These are phyloP conservation scores for Phoma herbarum DNA, from an alignment of 2,329 filamentous ascomycete species.

Conservation along the genomic window DNA sequence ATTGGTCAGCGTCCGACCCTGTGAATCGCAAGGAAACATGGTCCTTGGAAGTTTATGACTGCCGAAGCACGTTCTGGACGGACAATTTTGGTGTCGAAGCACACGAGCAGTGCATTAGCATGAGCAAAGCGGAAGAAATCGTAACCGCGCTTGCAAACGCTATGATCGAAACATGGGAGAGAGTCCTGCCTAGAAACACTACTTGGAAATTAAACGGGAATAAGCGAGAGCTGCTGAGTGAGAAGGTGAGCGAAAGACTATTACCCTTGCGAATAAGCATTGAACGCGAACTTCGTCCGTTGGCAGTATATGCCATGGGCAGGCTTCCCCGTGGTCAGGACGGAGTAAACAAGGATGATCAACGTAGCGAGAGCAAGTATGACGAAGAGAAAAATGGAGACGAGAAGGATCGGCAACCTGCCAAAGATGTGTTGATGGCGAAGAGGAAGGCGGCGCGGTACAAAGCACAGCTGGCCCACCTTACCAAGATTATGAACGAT, in stretches of 20 bases:
- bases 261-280: neutral
- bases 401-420: neutral
- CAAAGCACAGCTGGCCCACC: neutral
- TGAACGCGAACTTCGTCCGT: neutral
- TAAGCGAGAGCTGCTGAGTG: neutral
- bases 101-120: neutral
- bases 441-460: neutral
- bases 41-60: neutral
- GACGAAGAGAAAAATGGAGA: neutral
- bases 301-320: neutral
- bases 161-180: neutral
- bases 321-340: neutral
- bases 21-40: constrained; percentile 1
- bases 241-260: neutral
- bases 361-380: neutral
- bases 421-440: neutral
- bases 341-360: neutral
- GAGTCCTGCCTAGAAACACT: neutral
- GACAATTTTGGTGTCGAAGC: neutral
- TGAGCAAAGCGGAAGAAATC: no score
- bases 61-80: neutral
- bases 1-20: neutral
- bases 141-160: no score
- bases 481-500: neutral
- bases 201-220: neutral